phyloP scores from a whole-genome alignment of 805 yeast genomes.

The Wickerhamomyces chambardii region DNA sequence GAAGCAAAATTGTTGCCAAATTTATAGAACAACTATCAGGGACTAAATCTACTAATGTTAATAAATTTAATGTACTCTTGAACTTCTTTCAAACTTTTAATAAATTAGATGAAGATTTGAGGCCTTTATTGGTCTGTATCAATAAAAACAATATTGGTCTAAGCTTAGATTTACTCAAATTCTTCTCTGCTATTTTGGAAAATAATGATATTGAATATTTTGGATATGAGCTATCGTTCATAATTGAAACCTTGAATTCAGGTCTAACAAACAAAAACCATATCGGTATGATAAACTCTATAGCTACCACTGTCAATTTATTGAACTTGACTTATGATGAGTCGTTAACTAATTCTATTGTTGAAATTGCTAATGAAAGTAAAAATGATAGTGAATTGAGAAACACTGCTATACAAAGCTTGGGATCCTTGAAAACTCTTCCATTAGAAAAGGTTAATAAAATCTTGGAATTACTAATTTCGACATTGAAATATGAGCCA shows the following conservation, averaged over 20 bases:
- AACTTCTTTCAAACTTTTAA: conserved; percentile 16
- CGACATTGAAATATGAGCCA: conserved; percentile 25
- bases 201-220: conserved; percentile 22
- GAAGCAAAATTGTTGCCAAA: conserved; percentile 11
- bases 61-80: conserved; percentile 14
- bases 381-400: conserved; percentile 27
- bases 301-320: conserved; percentile 20
- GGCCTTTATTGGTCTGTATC: conserved; percentile 10
- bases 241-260: conserved; percentile 18
- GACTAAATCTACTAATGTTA: conserved; percentile 14
- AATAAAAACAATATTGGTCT: conserved; percentile 17
- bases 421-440: conserved; percentile 19
- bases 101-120: conserved; percentile 14
- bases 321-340: conserved; percentile 15
- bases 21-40: conserved; percentile 17
- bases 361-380: conserved; percentile 22
- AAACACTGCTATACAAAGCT: conserved; percentile 22
- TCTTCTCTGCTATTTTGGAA: conserved; percentile 24
- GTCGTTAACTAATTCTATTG: conserved; percentile 17
- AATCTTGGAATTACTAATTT: conserved; percentile 22
- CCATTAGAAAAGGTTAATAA: conserved; percentile 16
- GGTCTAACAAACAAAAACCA: conserved; percentile 26
- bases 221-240: conserved; percentile 18
- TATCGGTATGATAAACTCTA: conserved; percentile 23
- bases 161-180: conserved; percentile 23